phyloP scores from a whole-genome alignment of 2,329 filamentous ascomycete genomes.

The Colletotrichum nymphaeae region DNA sequence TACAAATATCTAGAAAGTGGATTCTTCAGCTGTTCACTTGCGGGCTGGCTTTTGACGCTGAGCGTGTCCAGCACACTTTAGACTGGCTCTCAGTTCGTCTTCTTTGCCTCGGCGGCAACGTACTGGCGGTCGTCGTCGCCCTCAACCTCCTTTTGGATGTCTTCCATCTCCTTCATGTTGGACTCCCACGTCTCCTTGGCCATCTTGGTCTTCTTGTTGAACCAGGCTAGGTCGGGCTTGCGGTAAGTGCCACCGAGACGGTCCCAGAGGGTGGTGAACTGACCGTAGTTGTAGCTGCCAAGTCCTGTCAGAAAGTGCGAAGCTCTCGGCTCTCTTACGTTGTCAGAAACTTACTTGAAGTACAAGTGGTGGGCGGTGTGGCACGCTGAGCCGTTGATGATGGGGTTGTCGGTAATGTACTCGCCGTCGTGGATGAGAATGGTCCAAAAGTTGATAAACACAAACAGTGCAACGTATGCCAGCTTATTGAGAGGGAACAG shows the following conservation, averaged over 20 bases:
- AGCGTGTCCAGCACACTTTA: background rate
- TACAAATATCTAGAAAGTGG: slow-evolving; percentile 6
- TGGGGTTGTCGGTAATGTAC: slow-evolving; percentile 88
- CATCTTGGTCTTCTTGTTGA: slow-evolving; percentile 78
- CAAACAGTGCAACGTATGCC: slow-evolving; percentile 86
- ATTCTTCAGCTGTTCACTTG: background rate
- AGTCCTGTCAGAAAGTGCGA: slow-evolving; percentile 52
- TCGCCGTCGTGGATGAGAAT: slow-evolving; percentile 97
- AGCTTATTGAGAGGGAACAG: slow-evolving; percentile 93
- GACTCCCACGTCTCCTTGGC: slow-evolving; percentile 73
- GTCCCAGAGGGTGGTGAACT: slow-evolving; percentile 83
- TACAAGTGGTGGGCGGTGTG: slow-evolving; percentile 80
- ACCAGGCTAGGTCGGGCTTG: slow-evolving; percentile 78
- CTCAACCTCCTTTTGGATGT: slow-evolving; percentile 63
- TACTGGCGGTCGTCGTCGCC: slow-evolving; percentile 39
- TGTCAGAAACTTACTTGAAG: slow-evolving; percentile 33
- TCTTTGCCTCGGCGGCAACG: slow-evolving; percentile 37
- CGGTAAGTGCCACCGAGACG: slow-evolving; percentile 78
- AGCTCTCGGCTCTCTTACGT: background rate
- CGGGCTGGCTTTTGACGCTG: background rate
- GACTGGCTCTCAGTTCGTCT: slow-evolving; percentile 30
- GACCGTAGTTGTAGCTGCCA: slow-evolving; percentile 77
- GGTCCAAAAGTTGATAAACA: slow-evolving; percentile 97
- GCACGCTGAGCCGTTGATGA: slow-evolving; percentile 95
- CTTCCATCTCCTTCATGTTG: slow-evolving; percentile 71